These are phyloP conservation scores for Kazachstania taianensis DNA, from an alignment of 805 yeast species.

Conservation along the genomic window DNA sequence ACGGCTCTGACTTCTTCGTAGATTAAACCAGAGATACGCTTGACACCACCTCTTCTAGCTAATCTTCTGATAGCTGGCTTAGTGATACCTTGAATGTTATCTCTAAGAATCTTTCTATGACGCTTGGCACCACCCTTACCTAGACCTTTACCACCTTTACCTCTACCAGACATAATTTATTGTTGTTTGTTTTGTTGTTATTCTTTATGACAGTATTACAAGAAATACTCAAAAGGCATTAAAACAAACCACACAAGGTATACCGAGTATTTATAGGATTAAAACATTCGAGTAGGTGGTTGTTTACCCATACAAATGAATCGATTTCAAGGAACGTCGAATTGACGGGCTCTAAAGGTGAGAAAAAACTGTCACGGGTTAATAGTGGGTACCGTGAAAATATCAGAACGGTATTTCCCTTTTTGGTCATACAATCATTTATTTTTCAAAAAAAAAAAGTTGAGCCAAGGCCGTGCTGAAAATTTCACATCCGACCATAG, in stretches of 20 bases:
- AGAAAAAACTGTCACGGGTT: conserved; percentile 1
- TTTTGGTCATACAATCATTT: neutral
- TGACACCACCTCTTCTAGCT: conserved; percentile 99
- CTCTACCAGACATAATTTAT: conserved; percentile 86
- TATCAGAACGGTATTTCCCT: conserved; percentile 8
- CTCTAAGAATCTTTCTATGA: conserved; percentile 99
- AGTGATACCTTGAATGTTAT: conserved; percentile 98
- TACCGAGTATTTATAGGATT: neutral
- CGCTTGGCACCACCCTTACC: conserved; percentile 99
- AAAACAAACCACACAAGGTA: neutral
- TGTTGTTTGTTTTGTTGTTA: conserved; percentile 6
- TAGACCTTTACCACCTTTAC: conserved; percentile 99
- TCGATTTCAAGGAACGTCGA: neutral
- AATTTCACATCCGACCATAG: conserved; percentile 15
- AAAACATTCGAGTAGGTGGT: neutral
- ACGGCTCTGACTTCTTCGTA: conserved; percentile 99
- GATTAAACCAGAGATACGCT: conserved; percentile 97
- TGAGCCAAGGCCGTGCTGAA: conserved; percentile 9
- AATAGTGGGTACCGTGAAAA: conserved; percentile 12
- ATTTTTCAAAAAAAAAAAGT: too few species aligned
- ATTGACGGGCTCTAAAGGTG: conserved; percentile 7
- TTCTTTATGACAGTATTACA: neutral
- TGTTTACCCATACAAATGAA: neutral
- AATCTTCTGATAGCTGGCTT: conserved; percentile 99
- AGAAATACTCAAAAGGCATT: neutral